phyloP scores from a whole-genome alignment of 2,329 filamentous ascomycete species.

The Penicillium sumatraense region DNA sequence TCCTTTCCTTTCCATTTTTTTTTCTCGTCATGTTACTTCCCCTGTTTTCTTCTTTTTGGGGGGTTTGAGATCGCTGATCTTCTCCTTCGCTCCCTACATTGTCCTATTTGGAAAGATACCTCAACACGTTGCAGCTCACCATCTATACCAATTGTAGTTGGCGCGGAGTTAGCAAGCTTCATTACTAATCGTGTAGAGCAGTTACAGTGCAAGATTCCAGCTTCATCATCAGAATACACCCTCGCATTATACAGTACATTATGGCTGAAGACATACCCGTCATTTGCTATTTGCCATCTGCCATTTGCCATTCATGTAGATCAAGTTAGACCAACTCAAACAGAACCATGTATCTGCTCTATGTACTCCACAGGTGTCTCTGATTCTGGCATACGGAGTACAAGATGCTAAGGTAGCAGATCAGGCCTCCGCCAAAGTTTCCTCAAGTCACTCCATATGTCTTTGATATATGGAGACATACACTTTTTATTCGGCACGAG shows the following conservation, averaged over 20 bases:
- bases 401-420: not conserved
- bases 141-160: not conserved
- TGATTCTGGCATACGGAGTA: too few species aligned
- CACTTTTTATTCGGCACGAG: not conserved
- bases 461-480: not conserved
- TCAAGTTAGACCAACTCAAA: not conserved
- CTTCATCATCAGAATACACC: not conserved
- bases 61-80: not conserved
- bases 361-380: not conserved
- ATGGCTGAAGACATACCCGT: not conserved
- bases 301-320: not conserved
- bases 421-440: not conserved
- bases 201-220: constrained; percentile 3
- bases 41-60: not conserved
- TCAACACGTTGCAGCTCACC: not conserved
- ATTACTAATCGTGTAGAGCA: not conserved
- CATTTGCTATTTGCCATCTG: too few species aligned
- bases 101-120: too few species aligned
- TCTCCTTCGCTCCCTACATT: not conserved
- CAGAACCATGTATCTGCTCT: not conserved
- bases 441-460: too few species aligned
- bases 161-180: not conserved
- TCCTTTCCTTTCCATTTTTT: not conserved
- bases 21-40: not conserved
- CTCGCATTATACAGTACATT: not conserved